phyloP scores from a whole-genome alignment of 2,329 filamentous ascomycete species.

The Metarhizium guizhouense region DNA sequence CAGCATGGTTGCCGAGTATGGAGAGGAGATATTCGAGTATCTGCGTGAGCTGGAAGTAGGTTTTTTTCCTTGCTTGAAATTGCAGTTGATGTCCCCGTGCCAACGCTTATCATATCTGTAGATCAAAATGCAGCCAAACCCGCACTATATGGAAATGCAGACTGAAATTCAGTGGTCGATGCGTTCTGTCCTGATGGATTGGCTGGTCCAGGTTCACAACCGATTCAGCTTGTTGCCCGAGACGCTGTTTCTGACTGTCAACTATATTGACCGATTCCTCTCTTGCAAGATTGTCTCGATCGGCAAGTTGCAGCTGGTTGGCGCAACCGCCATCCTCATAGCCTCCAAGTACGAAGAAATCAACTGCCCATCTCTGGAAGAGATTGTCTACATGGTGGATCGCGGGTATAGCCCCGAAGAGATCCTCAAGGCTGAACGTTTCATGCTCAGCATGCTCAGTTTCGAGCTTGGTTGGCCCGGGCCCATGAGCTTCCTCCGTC shows the following conservation, averaged over 20 bases:
- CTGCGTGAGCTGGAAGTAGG: constrained; percentile 81
- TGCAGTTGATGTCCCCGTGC: neutral
- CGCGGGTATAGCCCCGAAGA: constrained; percentile 81
- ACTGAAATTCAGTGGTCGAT: constrained; percentile 99
- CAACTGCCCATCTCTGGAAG: constrained; percentile 87
- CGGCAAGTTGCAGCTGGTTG: constrained; percentile 89
- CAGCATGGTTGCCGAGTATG: constrained; percentile 96
- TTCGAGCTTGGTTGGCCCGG: constrained; percentile 98
- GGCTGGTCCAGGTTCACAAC: constrained; percentile 91
- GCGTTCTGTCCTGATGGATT: constrained; percentile 95
- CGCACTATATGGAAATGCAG: constrained; percentile 94
- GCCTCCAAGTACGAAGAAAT: constrained; percentile 99
- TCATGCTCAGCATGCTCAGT: constrained; percentile 94
- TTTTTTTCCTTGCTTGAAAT: neutral
- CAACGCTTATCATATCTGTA: constrained; percentile 21
- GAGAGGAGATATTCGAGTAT: constrained; percentile 90
- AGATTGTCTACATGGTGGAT: constrained; percentile 99
- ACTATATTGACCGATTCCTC: constrained; percentile 95
- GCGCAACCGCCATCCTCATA: constrained; percentile 89
- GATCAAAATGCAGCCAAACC: constrained; percentile 75
- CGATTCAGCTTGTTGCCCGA: constrained; percentile 88
- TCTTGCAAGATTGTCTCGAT: constrained; percentile 91
- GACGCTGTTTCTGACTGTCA: constrained; percentile 89
- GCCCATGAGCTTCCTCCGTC: constrained; percentile 93
- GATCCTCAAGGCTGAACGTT: constrained; percentile 92